Conservation (phyloP, 2,329 filamentous ascomycete genomes). For the Exophiala dermatitidis region DNA sequence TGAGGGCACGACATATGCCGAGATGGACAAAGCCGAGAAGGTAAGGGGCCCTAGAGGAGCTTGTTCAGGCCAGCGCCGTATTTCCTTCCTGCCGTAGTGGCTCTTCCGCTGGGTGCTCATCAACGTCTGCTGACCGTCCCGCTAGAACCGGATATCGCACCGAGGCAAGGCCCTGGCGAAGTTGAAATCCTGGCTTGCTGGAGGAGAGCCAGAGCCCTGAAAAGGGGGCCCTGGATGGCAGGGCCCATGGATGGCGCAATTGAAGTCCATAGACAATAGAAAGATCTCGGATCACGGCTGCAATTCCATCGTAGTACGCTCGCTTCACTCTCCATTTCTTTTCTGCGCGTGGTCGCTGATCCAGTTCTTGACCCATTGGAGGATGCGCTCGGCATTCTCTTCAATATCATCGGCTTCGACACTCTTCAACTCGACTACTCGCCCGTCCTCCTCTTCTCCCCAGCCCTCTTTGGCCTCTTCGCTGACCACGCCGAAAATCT, state of each 20-base stretch:
- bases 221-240: neutral
- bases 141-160: conserved; percentile 79
- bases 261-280: neutral
- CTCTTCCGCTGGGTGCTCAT: too few species aligned
- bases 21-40: conserved; percentile 91
- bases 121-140: neutral
- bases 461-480: conserved; percentile 86
- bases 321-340: conserved; percentile 16
- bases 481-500: conserved; percentile 93
- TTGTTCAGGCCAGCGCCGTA: too few species aligned
- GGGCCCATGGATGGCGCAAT: neutral
- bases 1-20: conserved; percentile 82
- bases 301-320: neutral
- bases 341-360: conserved; percentile 46
- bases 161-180: conserved; percentile 80
- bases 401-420: conserved; percentile 80
- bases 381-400: conserved; percentile 74
- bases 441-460: conserved; percentile 50
- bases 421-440: conserved; percentile 82
- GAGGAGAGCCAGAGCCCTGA: conserved; percentile 29
- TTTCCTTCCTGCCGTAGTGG: neutral
- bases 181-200: conserved; percentile 71
- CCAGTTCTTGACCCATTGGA: conserved; percentile 77
- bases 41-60: conserved; percentile 42
- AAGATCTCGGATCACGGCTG: neutral